Percentiles rank a stretch among this genome's conserved stretches.
Conservation (phyloP, 1,139 yeast species). For the Taphrina wiesneri region DNA sequence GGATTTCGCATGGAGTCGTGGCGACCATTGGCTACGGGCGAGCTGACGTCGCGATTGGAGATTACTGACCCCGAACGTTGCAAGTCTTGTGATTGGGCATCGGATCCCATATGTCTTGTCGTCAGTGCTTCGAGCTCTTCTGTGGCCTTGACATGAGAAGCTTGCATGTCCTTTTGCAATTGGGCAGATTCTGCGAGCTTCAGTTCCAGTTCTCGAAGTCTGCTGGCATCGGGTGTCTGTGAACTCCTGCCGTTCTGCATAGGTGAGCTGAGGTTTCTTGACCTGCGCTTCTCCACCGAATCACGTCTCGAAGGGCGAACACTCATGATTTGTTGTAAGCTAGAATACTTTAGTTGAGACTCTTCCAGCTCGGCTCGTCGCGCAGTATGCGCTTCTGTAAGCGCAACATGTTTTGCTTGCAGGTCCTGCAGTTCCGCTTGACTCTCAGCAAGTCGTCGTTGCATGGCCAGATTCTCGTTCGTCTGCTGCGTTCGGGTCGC, state of each 20-base stretch:
- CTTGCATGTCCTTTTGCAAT: slow-evolving; percentile 28
- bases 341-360: slow-evolving; percentile 16
- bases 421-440: slow-evolving; percentile 19
- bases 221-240: slow-evolving; percentile 24
- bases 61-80: background rate
- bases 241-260: slow-evolving; percentile 16
- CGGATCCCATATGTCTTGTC: slow-evolving; percentile 8
- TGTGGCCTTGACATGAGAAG: slow-evolving; percentile 27
- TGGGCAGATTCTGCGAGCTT: slow-evolving; percentile 18
- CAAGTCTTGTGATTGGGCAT: slow-evolving; percentile 1
- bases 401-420: slow-evolving; percentile 15
- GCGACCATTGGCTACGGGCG: background rate
- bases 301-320: slow-evolving; percentile 5
- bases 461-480: slow-evolving; percentile 20
- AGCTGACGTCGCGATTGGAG: background rate
- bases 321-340: slow-evolving; percentile 26
- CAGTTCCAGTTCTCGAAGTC: slow-evolving; percentile 23
- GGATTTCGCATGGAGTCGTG: background rate
- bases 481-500: background rate
- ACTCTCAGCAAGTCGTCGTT: slow-evolving; percentile 17
- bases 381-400: background rate
- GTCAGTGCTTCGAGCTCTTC: slow-evolving; percentile 16
- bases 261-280: slow-evolving; percentile 18
- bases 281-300: slow-evolving; percentile 14
- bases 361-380: slow-evolving; percentile 32